Evolutionary conservation across 2,329 filamentous ascomycete species (phyloP), one percentile per base, ranked within the genome.

Genomic region (Epichloe sp.): DNA sequence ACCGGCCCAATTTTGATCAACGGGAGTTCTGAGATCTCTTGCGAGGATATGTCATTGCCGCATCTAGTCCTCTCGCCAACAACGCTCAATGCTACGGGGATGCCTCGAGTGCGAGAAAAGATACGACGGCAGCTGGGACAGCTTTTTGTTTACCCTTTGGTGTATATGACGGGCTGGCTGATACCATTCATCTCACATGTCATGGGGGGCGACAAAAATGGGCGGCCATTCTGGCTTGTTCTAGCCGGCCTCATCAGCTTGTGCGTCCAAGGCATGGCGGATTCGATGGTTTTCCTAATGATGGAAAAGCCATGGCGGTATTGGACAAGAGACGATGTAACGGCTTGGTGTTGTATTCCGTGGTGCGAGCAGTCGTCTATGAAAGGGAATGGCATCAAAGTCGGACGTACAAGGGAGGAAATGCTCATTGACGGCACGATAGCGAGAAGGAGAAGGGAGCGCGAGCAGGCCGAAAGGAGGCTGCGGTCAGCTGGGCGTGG

Each of bases 61-160:
- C 56, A 52, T 1, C 43, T 57, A 5, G 50, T 58, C 15, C 53
- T 50, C 6, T 56, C 57, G 5, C 56, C 57, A 4, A 50, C 54
- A 8, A 55, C 52, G 2, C 47, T 62, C 11, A 59, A 62, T 48
- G 51, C 58, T 3, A 58, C 60, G 0, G 62, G 61, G 4, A 63
- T 71, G 44, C 54, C 62, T 19, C 60, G 64, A 44, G 63, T 75
- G 8, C 74, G 80, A 12, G 68, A 74, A 15, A 77, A 76, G 52
- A 82, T 86, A 53, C 75, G 78, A 44, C 77, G 82, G 10, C 85
- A 89, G 59, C 73, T 89, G 2, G 78, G 83, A 35, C 76, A 85
- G 34, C 72, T 89, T 17, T 88, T 90, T 65, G 79, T 88, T 46
- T 91, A 91, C 62, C 86, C 86, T 0, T 62, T 83, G 17, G 76